Percentiles rank a stretch among this genome's conserved stretches.
phyloP scores from a whole-genome alignment of 148 eudicot species.

The Rhododendron vialii region DNA sequence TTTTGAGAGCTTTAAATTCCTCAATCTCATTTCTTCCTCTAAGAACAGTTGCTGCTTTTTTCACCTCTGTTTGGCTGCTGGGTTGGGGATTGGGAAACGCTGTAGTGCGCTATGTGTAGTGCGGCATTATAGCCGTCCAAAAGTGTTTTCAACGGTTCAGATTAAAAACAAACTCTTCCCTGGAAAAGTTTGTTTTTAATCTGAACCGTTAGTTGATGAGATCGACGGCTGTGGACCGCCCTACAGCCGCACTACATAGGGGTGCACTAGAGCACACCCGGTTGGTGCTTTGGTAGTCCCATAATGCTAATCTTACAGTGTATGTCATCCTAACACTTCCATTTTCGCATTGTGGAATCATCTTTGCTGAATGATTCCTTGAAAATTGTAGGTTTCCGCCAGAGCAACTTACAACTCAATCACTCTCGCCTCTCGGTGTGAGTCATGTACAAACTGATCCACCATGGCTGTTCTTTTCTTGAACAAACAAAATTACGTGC shows the following conservation, averaged over 20 bases:
- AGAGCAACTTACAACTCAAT: background rate
- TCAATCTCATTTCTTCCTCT: background rate
- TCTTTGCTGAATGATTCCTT: slow-evolving; percentile 2
- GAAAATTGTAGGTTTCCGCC: background rate
- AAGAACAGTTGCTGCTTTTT: background rate
- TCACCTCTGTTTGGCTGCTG: background rate
- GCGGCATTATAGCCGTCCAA: no score
- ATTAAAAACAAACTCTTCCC: no score
- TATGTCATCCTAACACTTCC: background rate
- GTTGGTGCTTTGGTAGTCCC: slow-evolving; percentile 1
- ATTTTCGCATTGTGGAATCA: background rate
- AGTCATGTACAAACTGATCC: background rate
- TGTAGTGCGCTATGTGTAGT: no score
- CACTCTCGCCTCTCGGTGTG: background rate
- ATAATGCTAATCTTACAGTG: background rate
- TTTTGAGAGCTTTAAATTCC: background rate
- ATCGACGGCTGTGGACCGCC: no score
- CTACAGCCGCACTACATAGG: no score
- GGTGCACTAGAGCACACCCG: no score
- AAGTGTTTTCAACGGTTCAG: no score
- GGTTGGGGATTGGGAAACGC: no score
- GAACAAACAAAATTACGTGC: background rate
- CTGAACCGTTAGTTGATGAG: no score
- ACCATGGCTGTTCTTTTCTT: background rate
- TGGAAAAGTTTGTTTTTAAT: no score